Evolutionary conservation across 2,329 filamentous ascomycete species (phyloP).

Genomic region (Thelonectria blattea): DNA sequence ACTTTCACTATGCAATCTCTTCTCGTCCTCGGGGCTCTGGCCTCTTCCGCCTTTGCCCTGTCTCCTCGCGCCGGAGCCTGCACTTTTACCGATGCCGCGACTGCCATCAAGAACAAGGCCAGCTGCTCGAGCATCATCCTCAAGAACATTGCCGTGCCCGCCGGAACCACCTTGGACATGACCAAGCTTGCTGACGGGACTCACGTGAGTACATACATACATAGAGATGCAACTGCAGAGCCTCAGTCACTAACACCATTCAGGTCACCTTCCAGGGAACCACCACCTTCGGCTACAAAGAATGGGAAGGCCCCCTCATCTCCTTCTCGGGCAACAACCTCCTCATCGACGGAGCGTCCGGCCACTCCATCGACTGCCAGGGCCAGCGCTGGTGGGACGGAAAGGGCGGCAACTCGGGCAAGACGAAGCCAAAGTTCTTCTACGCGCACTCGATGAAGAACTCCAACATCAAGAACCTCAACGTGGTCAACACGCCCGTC

Average conservation of each 20-base stretch:
- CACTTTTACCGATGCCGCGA: constrained; percentile 59
- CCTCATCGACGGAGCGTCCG: constrained; percentile 58
- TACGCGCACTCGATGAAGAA: constrained; percentile 49
- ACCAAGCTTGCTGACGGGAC: constrained; percentile 58
- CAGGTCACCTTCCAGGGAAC: constrained; percentile 65
- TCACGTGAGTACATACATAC: constrained; percentile 30
- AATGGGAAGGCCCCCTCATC: constrained; percentile 70
- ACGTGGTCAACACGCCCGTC: constrained; percentile 50
- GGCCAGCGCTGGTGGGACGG: constrained; percentile 67
- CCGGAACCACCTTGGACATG: constrained; percentile 64
- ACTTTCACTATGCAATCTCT: constrained; percentile 23
- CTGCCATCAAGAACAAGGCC: constrained; percentile 55
- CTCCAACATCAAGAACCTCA: constrained; percentile 47
- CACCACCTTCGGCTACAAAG: constrained; percentile 70
- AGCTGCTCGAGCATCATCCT: constrained; percentile 61
- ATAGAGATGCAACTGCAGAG: no score
- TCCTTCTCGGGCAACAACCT: constrained; percentile 63
- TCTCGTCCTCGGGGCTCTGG: constrained; percentile 39
- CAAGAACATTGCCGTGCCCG: constrained; percentile 60
- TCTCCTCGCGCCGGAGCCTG: constrained; percentile 45
- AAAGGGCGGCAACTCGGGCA: constrained; percentile 64
- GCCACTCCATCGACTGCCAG: constrained; percentile 58
- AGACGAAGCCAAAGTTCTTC: constrained; percentile 69
- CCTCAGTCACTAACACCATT: not conserved
- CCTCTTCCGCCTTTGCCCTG: constrained; percentile 33